phyloP scores from a whole-genome alignment of 805 yeast species.

The Sungouiella thailandica region DNA sequence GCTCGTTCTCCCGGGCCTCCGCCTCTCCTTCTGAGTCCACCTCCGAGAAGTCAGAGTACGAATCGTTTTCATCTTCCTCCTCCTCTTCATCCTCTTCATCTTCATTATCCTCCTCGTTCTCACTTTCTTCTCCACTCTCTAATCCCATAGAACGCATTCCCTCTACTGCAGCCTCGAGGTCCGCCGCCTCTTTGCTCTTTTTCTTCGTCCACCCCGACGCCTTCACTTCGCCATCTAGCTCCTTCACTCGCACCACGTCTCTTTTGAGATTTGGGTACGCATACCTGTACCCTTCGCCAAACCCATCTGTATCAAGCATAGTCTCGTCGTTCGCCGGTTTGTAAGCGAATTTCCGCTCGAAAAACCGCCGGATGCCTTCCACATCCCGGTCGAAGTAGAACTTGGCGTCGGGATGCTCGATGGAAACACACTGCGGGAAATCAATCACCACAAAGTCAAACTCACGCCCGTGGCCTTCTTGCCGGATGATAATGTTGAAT shows the following conservation, averaged over 20 bases:
- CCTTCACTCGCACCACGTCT: conserved; percentile 64
- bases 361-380: conserved; percentile 80
- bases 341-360: conserved; percentile 71
- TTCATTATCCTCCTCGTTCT: conserved; percentile 15
- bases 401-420: conserved; percentile 85
- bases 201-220: conserved; percentile 78
- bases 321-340: conserved; percentile 61
- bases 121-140: too few relatives aligned
- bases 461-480: conserved; percentile 42
- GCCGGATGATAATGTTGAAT: conserved; percentile 85
- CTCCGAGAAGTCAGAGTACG: conserved; percentile 12
- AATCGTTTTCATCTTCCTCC: conserved; percentile 27
- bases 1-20: conserved; percentile 37
- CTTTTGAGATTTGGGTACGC: conserved; percentile 76
- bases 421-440: conserved; percentile 97
- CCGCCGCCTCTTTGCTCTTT: conserved; percentile 38
- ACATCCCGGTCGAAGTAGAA: conserved; percentile 89
- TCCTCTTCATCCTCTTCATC: conserved; percentile 42
- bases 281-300: conserved; percentile 71
- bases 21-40: conserved; percentile 27
- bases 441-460: conserved; percentile 86
- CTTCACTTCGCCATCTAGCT: conserved; percentile 78
- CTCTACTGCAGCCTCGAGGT: conserved; percentile 72
- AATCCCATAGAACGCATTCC: conserved; percentile 50
- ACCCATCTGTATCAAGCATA: conserved; percentile 76